A percentile compares a stretch with the other conserved stretches of the same genome.
Conservation (phyloP, 352 stramenopile species). For the Phytophthora tentaculata region DNA sequence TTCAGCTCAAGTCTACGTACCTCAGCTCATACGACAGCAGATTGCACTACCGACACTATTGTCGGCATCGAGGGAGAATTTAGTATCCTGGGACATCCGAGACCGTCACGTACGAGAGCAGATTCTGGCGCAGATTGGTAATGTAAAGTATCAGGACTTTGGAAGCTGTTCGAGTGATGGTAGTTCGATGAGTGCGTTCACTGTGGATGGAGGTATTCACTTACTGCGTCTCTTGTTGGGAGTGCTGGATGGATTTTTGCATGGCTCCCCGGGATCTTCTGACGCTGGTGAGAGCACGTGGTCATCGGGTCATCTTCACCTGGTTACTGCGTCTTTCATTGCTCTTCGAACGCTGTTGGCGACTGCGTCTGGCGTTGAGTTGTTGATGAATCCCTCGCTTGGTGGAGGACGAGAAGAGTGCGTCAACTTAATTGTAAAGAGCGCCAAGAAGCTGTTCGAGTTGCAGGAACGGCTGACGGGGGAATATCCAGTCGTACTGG, state of each 20-base stretch:
- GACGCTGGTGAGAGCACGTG: constrained; percentile 35
- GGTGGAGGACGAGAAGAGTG: constrained; percentile 58
- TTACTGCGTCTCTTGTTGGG: constrained; percentile 57
- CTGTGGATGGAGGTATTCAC: constrained; percentile 56
- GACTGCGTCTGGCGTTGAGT: constrained; percentile 38
- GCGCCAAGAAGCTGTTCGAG: constrained; percentile 68
- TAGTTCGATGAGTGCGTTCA: constrained; percentile 15
- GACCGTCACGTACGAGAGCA: constrained; percentile 62
- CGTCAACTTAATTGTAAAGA: constrained; percentile 59
- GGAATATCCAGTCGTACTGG: constrained; percentile 57
- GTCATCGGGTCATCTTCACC: constrained; percentile 47
- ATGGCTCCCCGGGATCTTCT: constrained; percentile 20
- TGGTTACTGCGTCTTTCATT: constrained; percentile 50
- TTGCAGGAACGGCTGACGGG: constrained; percentile 56
- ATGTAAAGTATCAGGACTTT: neutral
- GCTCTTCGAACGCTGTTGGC: constrained; percentile 51
- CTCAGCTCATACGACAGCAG: constrained; percentile 46
- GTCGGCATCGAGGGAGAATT: constrained; percentile 63
- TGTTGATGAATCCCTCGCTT: constrained; percentile 54
- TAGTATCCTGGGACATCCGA: constrained; percentile 71
- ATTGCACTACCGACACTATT: constrained; percentile 55
- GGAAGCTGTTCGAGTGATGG: neutral
- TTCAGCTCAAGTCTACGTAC: constrained; percentile 46
- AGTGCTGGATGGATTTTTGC: constrained; percentile 64
- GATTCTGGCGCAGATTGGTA: constrained; percentile 49